Conservation (phyloP, 495 filamentous ascomycete species). For the Penicillium fimorum region DNA sequence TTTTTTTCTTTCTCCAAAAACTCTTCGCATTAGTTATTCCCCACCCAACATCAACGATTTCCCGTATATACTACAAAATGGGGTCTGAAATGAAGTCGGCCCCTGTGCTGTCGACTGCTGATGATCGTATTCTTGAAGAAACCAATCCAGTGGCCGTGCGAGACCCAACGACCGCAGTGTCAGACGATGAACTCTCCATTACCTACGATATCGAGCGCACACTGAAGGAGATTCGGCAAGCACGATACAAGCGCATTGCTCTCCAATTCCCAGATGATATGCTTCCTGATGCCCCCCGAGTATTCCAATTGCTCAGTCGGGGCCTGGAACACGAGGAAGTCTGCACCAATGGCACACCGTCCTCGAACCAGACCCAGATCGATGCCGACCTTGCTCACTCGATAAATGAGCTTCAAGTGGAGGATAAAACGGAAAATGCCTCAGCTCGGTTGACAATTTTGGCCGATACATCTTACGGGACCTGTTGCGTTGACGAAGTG, state of each 20-base stretch:
- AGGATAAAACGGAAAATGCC: slow-evolving; percentile 25
- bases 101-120: slow-evolving; percentile 86
- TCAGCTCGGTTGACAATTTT: slow-evolving; percentile 74
- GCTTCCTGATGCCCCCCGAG: slow-evolving; percentile 78
- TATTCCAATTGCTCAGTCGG: slow-evolving; percentile 64
- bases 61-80: slow-evolving; percentile 25
- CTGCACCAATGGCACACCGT: slow-evolving; percentile 14
- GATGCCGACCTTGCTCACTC: slow-evolving; percentile 23
- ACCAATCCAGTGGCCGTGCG: slow-evolving; percentile 35
- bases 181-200: slow-evolving; percentile 69
- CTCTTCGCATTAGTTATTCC: slow-evolving; percentile 1
- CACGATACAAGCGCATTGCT: slow-evolving; percentile 73
- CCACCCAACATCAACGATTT: slow-evolving; percentile 5
- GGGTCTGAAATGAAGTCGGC: slow-evolving; percentile 47
- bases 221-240: slow-evolving; percentile 65
- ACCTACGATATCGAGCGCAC: slow-evolving; percentile 89
- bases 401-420: slow-evolving; percentile 33
- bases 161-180: slow-evolving; percentile 35
- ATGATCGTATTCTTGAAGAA: slow-evolving; percentile 70
- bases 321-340: slow-evolving; percentile 51
- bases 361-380: slow-evolving; percentile 16
- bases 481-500: slow-evolving; percentile 96
- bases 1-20: slow-evolving; percentile 29
- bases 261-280: slow-evolving; percentile 94
- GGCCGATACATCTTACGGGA: slow-evolving; percentile 93